A percentile compares a stretch with the other conserved stretches of the same genome.
phyloP scores from a whole-genome alignment of 352 stramenopile genomes.

The Pythium rishiriense region DNA sequence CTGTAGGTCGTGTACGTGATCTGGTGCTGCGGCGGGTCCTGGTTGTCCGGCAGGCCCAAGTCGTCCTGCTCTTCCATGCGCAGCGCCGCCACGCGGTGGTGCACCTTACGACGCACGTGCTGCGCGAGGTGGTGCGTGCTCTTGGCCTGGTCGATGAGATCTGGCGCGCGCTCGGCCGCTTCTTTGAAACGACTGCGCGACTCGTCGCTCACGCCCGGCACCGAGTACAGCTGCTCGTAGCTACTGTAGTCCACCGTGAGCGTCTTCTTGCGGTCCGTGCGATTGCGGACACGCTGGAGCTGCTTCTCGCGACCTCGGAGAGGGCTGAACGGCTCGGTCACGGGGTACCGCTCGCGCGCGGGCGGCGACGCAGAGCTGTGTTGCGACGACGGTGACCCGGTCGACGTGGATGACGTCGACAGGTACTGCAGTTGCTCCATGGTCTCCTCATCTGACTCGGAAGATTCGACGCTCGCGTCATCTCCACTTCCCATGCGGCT shows the following conservation, averaged over 20 bases:
- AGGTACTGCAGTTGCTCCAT: conserved; percentile 39
- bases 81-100: conserved; percentile 56
- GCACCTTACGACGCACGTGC: conserved; percentile 62
- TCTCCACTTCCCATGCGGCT: conserved; percentile 57
- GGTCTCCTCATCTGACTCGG: conserved; percentile 45
- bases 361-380: conserved; percentile 14
- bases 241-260: conserved; percentile 6
- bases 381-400: conserved; percentile 9
- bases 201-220: conserved; percentile 12
- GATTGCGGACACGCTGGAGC: conserved; percentile 19
- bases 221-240: conserved; percentile 6
- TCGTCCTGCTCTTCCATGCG: conserved; percentile 56
- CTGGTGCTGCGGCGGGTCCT: conserved; percentile 33
- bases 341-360: conserved; percentile 6
- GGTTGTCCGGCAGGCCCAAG: conserved; percentile 23
- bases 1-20: conserved; percentile 13
- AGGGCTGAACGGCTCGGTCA: conserved; percentile 14
- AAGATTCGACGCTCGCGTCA: conserved; percentile 27
- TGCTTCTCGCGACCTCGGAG: conserved; percentile 5
- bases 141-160: conserved; percentile 64
- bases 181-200: conserved; percentile 46
- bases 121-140: conserved; percentile 71
- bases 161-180: conserved; percentile 46
- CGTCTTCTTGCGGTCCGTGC: conserved; percentile 9
- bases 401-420: conserved; percentile 26